Evolutionary conservation across 768 basidiomycete species (phyloP).

Genomic region (Strobilomyces dryophilus): DNA sequence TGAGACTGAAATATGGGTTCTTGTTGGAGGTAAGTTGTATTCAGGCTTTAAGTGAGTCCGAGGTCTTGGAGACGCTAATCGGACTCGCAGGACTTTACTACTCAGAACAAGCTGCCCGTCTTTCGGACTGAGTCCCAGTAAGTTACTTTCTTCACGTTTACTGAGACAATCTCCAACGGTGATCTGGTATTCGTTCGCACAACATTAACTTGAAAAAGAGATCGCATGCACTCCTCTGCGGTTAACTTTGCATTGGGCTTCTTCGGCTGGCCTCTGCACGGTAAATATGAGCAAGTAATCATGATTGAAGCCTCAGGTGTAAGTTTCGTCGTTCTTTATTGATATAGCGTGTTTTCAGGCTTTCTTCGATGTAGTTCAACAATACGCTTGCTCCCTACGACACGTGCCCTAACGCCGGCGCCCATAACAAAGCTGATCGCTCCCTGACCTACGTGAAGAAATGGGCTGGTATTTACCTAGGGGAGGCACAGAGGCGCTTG

Average conservation of each 20-base stretch:
- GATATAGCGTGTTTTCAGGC: background rate
- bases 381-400: conserved; percentile 84
- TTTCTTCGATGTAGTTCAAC: conserved; percentile 49
- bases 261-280: conserved; percentile 70
- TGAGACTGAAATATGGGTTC: conserved; percentile 76
- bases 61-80: conserved; percentile 14
- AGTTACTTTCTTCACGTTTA: conserved; percentile 13
- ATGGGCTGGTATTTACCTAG: conserved; percentile 74
- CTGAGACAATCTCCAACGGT: background rate
- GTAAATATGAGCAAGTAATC: conserved; percentile 72
- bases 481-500: conserved; percentile 59
- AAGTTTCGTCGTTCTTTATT: conserved; percentile 28
- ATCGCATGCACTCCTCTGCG: conserved; percentile 68
- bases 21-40: conserved; percentile 48
- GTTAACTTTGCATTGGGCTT: conserved; percentile 70
- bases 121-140: conserved; percentile 78
- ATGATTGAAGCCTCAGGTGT: conserved; percentile 63
- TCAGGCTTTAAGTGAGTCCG: background rate
- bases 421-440: conserved; percentile 49
- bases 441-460: conserved; percentile 50
- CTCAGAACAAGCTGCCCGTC: conserved; percentile 60
- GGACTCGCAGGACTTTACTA: conserved; percentile 51
- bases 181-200: background rate
- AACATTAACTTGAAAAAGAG: conserved; percentile 34
- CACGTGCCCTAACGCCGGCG: conserved; percentile 67